Base-by-base conservation (phyloP, 192 early-diverging fungal genomes). In the Dissophora ornata region DNA sequence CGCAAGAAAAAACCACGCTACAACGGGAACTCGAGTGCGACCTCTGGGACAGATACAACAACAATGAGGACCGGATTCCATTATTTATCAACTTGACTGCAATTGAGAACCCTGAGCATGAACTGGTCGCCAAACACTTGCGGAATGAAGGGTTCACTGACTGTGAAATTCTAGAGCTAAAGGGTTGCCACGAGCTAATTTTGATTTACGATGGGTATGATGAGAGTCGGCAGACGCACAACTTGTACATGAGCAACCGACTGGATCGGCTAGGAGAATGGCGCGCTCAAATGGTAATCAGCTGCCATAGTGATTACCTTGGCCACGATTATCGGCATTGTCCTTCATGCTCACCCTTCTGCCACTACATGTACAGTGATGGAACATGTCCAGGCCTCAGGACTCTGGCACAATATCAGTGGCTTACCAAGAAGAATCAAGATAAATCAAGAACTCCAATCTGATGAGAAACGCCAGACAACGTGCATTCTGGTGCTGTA, bases 121-220 rank as follows among this genome's bases (percentile, higher is more conserved):
- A 64, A 8, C 28, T 64, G 7, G 44, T 64, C 4, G 26, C 36
- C 13, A 42, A 64, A 21, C 50, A 64, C 3, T 34, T 64, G 0
- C 34, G 50, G 13, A 53, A 33, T 3, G 38, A 18, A 32, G 46
- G 19, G 6, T 64, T 64, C 25, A 29, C 48, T 1, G 40, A 52
- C 8, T 16, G 1, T 33, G 34, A 41, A 4, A 64, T 64, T 11
- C 26, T 8, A 29, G 62, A 64, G 19, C 11, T 64, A 15, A 64
- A 64, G 40, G 3, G 10, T 13, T 12, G 53, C 26, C 62, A 36
- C 3, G 7, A 54, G 18, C 44, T 64, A 18, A 53, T 64, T 36
- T 41, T 64, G 50, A 64, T 64, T 13, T 64, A 50, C 33, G 62
- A 64, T 30, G 62, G 62, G 15, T 66, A 56, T 12, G 63, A 66